Evolutionary conservation across 2,329 filamentous ascomycete species (phyloP), one percentile per base, ranked within the genome.

Genomic region (Orbilia brochopaga): DNA sequence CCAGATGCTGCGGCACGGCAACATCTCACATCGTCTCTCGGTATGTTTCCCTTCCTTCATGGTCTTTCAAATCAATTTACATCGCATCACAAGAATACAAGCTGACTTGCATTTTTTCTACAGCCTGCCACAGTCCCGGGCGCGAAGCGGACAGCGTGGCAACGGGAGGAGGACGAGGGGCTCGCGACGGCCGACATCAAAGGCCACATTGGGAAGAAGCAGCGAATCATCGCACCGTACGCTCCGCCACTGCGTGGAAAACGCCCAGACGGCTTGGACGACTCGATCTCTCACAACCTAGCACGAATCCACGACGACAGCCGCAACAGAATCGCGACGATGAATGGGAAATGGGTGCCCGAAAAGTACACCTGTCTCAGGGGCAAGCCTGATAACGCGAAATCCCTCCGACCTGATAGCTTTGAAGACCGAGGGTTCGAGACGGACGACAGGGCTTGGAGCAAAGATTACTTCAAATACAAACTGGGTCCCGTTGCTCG

Each of bases 161-260:
- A 70, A 40, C 24, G 66, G 24, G 53, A 70, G 15, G 66, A 70
- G 27, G 66, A 70, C 50, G 66, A 70, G 37, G 46, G 48, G 19
- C 13, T 69, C 4, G 51, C 44, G 15, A 42, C 40, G 10, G 30
- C 27, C 3, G 57, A 62, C 32, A 23, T 30, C 13, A 56, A 30
- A 32, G 21, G 21, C 15, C 52, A 53, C 35, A 51, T 50, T 4
- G 65, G 54, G 27, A 62, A 57, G 46, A 62, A 58, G 35, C 59
- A 53, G 37, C 65, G 65, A 5, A 46, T 62, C 32, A 11, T 69
- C 21, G 11, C 17, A n/a, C 51, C 58, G 10, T 69, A 58, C 13
- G 30, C 42, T 4, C 65, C 65, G 3, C 52, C 58, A 5, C 2
- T 24, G 7, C 46, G 66, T 10, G 42, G 24, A 10, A 70, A 64